Conservation (phyloP, 176 grass and related monocot genomes). For the Musa itinerans region DNA sequence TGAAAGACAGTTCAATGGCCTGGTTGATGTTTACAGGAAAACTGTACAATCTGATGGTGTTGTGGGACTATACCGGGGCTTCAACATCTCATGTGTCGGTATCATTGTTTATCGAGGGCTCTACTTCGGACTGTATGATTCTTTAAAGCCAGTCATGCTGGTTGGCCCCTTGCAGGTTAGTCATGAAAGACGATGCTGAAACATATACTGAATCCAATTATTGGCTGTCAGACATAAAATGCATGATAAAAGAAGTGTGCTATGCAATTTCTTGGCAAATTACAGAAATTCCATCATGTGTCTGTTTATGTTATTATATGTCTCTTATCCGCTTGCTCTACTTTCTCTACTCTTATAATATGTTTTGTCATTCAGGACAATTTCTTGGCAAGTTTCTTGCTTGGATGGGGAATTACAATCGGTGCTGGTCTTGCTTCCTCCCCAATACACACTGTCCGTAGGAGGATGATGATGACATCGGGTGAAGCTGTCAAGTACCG, state of each 20-base stretch:
- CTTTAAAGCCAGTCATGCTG: constrained; percentile 11
- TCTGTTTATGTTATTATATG: too few species aligned
- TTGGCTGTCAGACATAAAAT: too few species aligned
- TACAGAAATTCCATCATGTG: too few species aligned
- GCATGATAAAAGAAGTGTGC: background rate
- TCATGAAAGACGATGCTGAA: background rate
- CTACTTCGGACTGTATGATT: constrained; percentile 17
- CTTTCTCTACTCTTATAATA: background rate
- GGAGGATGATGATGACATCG: constrained; percentile 21
- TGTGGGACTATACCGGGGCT: background rate
- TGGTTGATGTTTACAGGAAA: constrained; percentile 16
- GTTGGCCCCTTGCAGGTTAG: constrained; percentile 12
- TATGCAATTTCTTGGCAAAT: background rate
- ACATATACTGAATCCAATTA: too few species aligned
- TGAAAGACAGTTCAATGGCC: constrained; percentile 17
- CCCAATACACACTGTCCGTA: background rate
- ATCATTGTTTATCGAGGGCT: constrained; percentile 13
- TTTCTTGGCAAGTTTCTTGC: constrained; percentile 16
- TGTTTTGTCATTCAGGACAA: constrained; percentile 1
- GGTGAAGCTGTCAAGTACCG: constrained; percentile 18
- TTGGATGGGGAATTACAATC: constrained; percentile 12
- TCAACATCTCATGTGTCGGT: constrained; percentile 10
- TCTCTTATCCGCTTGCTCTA: too few species aligned
- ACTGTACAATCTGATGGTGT: constrained; percentile 7
- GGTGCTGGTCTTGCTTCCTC: constrained; percentile 13